Percentiles rank a stretch among this genome's conserved stretches.
Evolutionary conservation across 2,329 filamentous ascomycete genomes (phyloP).

Genomic region (Aspergillus spinulosporus): DNA sequence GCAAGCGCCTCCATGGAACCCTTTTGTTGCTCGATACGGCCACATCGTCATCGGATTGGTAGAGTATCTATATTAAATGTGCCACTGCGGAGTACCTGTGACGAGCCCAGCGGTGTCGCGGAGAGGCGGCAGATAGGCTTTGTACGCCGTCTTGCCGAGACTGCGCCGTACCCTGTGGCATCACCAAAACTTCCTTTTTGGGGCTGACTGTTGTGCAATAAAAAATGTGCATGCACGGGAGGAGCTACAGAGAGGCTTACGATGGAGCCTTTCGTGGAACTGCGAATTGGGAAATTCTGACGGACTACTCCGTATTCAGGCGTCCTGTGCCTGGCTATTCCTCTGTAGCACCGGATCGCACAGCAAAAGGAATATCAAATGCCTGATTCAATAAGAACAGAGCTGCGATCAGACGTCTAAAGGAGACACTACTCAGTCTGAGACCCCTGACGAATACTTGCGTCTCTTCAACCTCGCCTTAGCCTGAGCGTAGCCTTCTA

Average conservation of each 20-base stretch:
- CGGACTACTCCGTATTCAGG: not conserved
- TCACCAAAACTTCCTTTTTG: not conserved
- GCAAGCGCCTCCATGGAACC: conserved; percentile 2
- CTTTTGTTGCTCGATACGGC: not conserved
- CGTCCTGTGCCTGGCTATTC: not conserved
- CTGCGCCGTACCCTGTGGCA: not conserved
- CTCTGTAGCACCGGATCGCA: not conserved
- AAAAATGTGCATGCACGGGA: conserved; percentile 1
- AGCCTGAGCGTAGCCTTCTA: not conserved
- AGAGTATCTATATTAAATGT: conserved; percentile 10
- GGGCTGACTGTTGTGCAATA: not conserved
- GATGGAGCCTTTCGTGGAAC: not conserved
- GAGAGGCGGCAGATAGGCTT: conserved; percentile 13
- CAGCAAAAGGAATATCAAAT: conserved; percentile 4
- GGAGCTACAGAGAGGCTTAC: not conserved
- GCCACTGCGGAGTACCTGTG: conserved; percentile 16
- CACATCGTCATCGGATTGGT: not conserved
- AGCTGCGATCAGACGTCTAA: not conserved
- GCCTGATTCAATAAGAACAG: not conserved
- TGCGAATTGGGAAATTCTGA: not conserved
- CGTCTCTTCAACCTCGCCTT: not conserved
- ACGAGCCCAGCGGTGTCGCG: conserved; percentile 18
- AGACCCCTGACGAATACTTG: not conserved
- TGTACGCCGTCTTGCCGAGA: conserved; percentile 2
- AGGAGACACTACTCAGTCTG: not conserved